A percentile compares a stretch with the other conserved stretches of the same genome.
phyloP scores from a whole-genome alignment of 2,329 filamentous ascomycete species.

The Cadophora malorum region DNA sequence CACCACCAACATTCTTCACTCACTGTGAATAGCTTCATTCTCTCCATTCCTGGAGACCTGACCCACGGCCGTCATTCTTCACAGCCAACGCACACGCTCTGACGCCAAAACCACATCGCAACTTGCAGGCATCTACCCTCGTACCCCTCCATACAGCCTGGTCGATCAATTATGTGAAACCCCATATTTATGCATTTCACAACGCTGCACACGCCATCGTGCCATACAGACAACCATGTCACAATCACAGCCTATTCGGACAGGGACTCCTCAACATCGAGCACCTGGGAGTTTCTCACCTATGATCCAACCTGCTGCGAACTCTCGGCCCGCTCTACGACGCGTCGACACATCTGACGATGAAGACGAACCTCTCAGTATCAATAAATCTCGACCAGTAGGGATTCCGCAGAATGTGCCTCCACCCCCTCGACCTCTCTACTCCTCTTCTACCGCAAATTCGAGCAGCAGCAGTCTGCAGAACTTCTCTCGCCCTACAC shows the following conservation, averaged over 20 bases:
- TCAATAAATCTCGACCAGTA: constrained; percentile 53
- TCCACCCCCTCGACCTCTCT: constrained; percentile 53
- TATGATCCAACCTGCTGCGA: constrained; percentile 45
- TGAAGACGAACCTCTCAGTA: constrained; percentile 53
- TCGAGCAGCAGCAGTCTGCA: constrained; percentile 54
- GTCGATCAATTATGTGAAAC: constrained; percentile 38
- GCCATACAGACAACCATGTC: constrained; percentile 33
- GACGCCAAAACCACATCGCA: not conserved
- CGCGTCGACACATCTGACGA: constrained; percentile 54
- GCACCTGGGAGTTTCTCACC: constrained; percentile 45
- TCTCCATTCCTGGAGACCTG: not conserved
- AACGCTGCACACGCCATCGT: constrained; percentile 21
- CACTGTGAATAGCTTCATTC: not conserved
- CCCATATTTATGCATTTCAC: constrained; percentile 34
- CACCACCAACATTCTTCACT: not conserved
- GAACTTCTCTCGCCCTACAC: constrained; percentile 64
- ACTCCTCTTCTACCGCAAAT: constrained; percentile 55
- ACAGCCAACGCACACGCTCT: not conserved
- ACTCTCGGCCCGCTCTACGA: constrained; percentile 49
- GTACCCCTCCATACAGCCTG: constrained; percentile 13
- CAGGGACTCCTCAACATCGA: constrained; percentile 32
- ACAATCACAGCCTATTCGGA: constrained; percentile 33
- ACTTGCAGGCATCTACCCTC: not conserved
- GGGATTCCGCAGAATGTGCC: constrained; percentile 38
- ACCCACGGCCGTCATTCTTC: not conserved